Evolutionary conservation across 148 eudicot genomes (phyloP), one percentile per base, ranked within the genome.

Genomic region (Silene latifolia): DNA sequence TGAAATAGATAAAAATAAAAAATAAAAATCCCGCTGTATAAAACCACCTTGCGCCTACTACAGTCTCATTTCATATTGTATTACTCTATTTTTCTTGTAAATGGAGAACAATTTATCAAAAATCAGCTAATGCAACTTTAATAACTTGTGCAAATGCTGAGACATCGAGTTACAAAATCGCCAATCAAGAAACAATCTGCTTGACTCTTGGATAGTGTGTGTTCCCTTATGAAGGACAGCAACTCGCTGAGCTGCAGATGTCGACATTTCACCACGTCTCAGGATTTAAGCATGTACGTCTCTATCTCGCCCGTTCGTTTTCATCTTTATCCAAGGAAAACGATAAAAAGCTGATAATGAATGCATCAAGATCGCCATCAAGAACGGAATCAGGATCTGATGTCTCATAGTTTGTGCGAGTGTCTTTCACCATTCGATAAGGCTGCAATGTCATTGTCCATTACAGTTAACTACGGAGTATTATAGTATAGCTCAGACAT

Each of bases 391-490:
- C 98, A 19, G 99, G 92, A 74, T 96, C 88, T 51, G 99, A 92
- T 24, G 92, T 93, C 86, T 96, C 99, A 67, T 86, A 88, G 72
- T 88, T 90, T 7, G 99, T 96, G 67, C 99, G 84, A 53, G 86
- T 91, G 85, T 95, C 99, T 84, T 92, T 95, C 79, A 95, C 99
- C 98, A 95, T 88, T 58, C 91, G 90, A 74, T 95, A 95, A 48
- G 99, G 99, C 99, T 95, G 94, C 82, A 81, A 71, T 21, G 63
- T 65, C 57, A 77, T 25, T n/a, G 23, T 18, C 59, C 57, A 74
- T 25, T n/a, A 35, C 25, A 20, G 20, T 25, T 39, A 15, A 11
- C 56, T 15, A 51, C 35, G 35, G 35, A 32, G 35, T 6, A 39
- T 51, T 51, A 51, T 51, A n/a, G n/a, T n/a, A 51, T 51, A 51